These are phyloP conservation scores for Microcyclospora tardicrescens DNA, from an alignment of 2,329 filamentous ascomycete species.

Conservation along the genomic window DNA sequence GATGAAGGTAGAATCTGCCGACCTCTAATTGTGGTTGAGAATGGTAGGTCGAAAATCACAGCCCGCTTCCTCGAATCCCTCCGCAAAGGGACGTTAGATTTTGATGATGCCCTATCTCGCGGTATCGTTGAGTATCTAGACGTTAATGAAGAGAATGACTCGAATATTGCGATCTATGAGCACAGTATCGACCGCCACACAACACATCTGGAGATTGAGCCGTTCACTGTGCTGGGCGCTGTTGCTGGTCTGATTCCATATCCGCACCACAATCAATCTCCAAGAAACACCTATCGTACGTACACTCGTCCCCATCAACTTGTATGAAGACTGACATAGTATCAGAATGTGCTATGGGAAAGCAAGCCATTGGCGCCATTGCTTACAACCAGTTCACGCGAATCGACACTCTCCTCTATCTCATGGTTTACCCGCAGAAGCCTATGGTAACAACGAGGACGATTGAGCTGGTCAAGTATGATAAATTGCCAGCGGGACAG, in stretches of 20 bases:
- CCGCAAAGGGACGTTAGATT: slow-evolving; percentile 70
- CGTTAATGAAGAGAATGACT: slow-evolving; percentile 96
- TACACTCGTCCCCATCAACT: too few species aligned
- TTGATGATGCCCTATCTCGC: slow-evolving; percentile 83
- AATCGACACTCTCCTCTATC: slow-evolving; percentile 90
- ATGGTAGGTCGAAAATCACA: slow-evolving; percentile 69
- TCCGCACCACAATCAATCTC: slow-evolving; percentile 97
- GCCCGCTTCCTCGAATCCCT: slow-evolving; percentile 66
- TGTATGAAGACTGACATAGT: slow-evolving; percentile 35
- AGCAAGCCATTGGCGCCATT: slow-evolving; percentile 97
- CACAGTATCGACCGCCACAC: slow-evolving; percentile 68
- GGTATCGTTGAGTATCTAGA: slow-evolving; percentile 94
- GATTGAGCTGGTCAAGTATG: slow-evolving; percentile 92
- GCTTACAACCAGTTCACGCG: slow-evolving; percentile 96
- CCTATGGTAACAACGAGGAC: slow-evolving; percentile 96
- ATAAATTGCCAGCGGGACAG: slow-evolving; percentile 91
- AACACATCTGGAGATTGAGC: slow-evolving; percentile 94
- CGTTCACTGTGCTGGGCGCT: slow-evolving; percentile 89
- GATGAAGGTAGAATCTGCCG: slow-evolving; percentile 95
- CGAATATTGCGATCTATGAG: slow-evolving; percentile 83
- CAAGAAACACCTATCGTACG: slow-evolving; percentile 76
- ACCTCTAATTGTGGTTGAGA: slow-evolving; percentile 89
- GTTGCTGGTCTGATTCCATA: slow-evolving; percentile 95
- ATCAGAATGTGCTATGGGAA: slow-evolving; percentile 92
- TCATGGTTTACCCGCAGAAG: slow-evolving; percentile 93